Evolutionary conservation across 2,329 filamentous ascomycete species (phyloP), one percentile per base, ranked within the genome.

Genomic region (Diaporthe sp.): DNA sequence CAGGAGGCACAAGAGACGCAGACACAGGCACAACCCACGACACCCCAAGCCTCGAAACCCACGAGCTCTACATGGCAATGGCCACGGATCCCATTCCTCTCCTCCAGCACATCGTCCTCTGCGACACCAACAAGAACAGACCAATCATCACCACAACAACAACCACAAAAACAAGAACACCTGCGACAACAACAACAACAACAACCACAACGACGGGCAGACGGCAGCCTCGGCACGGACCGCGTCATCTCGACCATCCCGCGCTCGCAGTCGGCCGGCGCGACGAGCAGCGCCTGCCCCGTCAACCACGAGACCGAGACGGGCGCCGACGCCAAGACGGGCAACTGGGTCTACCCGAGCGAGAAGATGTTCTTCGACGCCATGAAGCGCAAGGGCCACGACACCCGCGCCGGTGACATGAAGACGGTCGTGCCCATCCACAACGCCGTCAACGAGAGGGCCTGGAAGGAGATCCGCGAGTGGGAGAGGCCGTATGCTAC

Each of bases 341-440:
- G 96, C 0, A 98, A 98, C 84, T 99, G 97, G 97, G 93, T 99
- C 77, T 99, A 99, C 84, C 97, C 97, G 0, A 97, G 94, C 0
- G 96, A 98, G 84, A 94, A 94, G 82, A 98, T 98, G 92, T 99
- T 99, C 88, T 98, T 98, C 86, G 94, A 98, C 65, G 97, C 97
- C 60, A 96, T 99, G 92, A 92, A 94, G 87, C 93, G 96, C 82
- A 99, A 99, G 85, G 94, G 93, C 58, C 93, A 95, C 86, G 91
- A 92, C 76, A 92, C 90, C 42, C 87, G 88, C 19, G 91, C 90
- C 0, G 87, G 89, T 8, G 95, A 98, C 84, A 98, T 98, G 93
- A 93, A 91, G 81, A 94, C 94, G 46, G 96, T 98, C 46, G 96
- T 98, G 73, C 97, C 95, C 3, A 98, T 98, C 80, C 97, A 99